Base-by-base conservation (phyloP, 257 asterid genomes). In the Solanum appendiculatum region DNA sequence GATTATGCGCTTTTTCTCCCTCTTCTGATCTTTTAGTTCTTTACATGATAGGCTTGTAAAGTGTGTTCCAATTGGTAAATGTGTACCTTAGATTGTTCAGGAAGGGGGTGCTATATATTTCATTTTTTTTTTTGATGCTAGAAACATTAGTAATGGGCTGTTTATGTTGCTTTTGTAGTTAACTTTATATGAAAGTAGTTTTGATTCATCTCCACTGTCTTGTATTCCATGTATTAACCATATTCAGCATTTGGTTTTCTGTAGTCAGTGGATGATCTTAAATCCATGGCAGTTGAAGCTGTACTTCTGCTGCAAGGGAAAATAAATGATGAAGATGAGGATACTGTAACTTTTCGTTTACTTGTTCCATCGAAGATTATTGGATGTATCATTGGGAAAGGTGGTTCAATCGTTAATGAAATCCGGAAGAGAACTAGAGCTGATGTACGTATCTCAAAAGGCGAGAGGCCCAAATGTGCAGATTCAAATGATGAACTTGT, bases 281-380 rank as follows among this genome's bases (percentile, higher is more conserved):
- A 94, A 89, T 97, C 99, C 88, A 93, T 93, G 92, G 98, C 96
- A 5, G 97, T 95, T 89, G 98, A 97, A 90, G 99, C 99, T 82
- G 97, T 95, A 70, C 87, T 97, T 29, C 78, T 97, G 94, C 92
- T 97, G 88, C 98, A 95, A 91, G 95, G 92, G 82, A 97, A 97
- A 93, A 94, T 97, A 86, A 94, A 94, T 36, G 96, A 93, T 84
- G 99, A 97, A 85, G 98, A 94, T 87, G 95, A 89, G 33, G 96
- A 95, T 74, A 86, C 87, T 70, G 96, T 91, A 21, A 93, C 93
- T 54, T 84, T 97, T 88, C 93, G 97, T 86, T 96, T 97, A 84
- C 96, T 95, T 88, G 93, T 97, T 88, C 98, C 98, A 21, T 95
- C 98, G 13, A 95, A 89, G 89, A 96, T 95, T 86, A 95, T 97